phyloP scores from a whole-genome alignment of 1,284 basidiomycete species.

The Trametes sp. region DNA sequence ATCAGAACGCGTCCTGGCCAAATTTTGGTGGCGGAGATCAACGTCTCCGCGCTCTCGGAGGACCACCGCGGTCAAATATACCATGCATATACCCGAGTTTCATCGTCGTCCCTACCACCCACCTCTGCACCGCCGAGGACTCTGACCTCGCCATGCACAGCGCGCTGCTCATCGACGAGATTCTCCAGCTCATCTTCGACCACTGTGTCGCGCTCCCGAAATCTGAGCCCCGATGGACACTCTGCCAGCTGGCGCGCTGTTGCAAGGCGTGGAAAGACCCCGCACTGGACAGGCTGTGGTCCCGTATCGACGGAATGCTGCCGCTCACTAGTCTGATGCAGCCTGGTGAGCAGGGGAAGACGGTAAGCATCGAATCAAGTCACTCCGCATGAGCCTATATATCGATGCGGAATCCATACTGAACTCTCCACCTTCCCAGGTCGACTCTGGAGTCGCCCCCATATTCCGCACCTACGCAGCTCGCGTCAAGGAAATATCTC shows the following conservation, averaged over 20 bases:
- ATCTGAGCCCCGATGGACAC: constrained; percentile 32
- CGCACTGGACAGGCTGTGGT: constrained; percentile 63
- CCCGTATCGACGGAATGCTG: constrained; percentile 50
- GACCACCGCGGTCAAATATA: constrained; percentile 26
- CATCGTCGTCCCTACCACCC: background rate
- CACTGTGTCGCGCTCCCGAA: constrained; percentile 40
- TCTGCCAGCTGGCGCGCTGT: constrained; percentile 36
- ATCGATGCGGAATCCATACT: no score
- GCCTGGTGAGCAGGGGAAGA: background rate
- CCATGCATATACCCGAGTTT: constrained; percentile 12
- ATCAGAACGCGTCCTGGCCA: constrained; percentile 21
- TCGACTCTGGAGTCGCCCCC: background rate
- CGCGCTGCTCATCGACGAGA: constrained; percentile 60
- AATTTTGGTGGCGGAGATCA: constrained; percentile 24
- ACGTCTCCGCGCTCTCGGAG: constrained; percentile 19
- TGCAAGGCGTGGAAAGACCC: constrained; percentile 65
- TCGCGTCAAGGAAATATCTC: constrained; percentile 10
- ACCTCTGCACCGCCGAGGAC: background rate
- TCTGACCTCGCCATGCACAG: constrained; percentile 49
- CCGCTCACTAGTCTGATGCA: constrained; percentile 58
- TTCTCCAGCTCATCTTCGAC: constrained; percentile 54
- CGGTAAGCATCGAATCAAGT: background rate
- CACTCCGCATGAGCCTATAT: no score
- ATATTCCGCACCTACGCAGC: constrained; percentile 2
- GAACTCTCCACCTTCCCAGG: background rate